Percentiles rank a stretch among this genome's conserved stretches.
Evolutionary conservation across 2,329 filamentous ascomycete genomes (phyloP).

Genomic region (Diplocarpon rosae): DNA sequence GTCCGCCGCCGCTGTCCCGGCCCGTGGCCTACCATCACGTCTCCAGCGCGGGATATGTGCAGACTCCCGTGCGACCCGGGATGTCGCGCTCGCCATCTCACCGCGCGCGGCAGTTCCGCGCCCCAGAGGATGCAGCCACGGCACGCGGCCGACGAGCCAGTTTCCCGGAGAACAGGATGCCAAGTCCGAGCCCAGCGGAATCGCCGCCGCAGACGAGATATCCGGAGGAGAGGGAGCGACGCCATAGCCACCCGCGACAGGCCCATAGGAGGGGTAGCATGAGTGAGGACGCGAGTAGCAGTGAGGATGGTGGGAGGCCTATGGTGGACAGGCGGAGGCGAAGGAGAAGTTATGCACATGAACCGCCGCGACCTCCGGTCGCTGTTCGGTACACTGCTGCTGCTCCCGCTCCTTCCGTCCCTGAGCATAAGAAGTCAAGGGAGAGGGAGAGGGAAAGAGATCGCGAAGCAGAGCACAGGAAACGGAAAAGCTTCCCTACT

Average conservation of each 20-base stretch:
- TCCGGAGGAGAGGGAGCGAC: conserved; percentile 22
- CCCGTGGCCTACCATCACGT: conserved; percentile 12
- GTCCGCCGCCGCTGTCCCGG: neutral
- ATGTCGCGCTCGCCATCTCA: conserved; percentile 24
- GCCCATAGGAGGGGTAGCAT: conserved; percentile 11
- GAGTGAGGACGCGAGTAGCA: conserved; percentile 17
- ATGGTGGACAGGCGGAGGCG: conserved; percentile 4
- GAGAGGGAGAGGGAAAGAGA: conserved; percentile 21
- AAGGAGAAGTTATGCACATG: conserved; percentile 32
- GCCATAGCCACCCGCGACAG: conserved; percentile 39
- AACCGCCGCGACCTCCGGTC: conserved; percentile 1
- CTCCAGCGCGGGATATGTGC: conserved; percentile 5
- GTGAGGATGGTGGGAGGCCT: conserved; percentile 12
- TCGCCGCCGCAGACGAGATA: neutral
- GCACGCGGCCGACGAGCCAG: conserved; percentile 18
- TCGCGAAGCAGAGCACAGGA: conserved; percentile 22
- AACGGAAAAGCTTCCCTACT: conserved; percentile 13
- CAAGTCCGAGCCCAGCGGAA: conserved; percentile 21
- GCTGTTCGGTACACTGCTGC: conserved; percentile 6
- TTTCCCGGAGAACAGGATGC: conserved; percentile 22
- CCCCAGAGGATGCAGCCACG: conserved; percentile 29
- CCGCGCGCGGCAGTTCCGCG: conserved; percentile 31
- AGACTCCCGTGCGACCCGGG: conserved; percentile 18
- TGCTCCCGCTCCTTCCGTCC: neutral
- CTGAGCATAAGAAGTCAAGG: conserved; percentile 6